Conservation (phyloP, 2,329 filamentous ascomycete species). For the Fusarium citri region DNA sequence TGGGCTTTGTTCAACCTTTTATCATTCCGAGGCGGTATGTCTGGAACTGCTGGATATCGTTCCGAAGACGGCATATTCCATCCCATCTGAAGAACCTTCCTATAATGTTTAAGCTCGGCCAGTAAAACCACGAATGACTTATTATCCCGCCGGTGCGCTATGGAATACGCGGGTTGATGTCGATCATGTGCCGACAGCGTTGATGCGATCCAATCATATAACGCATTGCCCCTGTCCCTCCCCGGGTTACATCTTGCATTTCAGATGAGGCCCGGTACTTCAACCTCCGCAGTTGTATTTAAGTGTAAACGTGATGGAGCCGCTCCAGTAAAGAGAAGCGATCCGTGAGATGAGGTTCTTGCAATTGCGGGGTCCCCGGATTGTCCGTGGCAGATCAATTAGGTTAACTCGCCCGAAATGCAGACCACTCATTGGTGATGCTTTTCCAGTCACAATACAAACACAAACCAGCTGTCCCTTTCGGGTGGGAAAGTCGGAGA, state of each 20-base stretch:
- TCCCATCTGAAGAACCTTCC: not conserved
- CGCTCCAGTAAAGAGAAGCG: slow-evolving; percentile 19
- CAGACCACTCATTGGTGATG: no score
- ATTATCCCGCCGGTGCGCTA: not conserved
- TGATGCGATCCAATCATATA: slow-evolving; percentile 30
- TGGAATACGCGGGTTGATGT: not conserved
- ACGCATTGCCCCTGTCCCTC: not conserved
- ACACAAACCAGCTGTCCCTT: no score
- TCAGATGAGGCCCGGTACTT: no score
- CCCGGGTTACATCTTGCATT: not conserved
- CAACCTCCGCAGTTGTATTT: slow-evolving; percentile 6
- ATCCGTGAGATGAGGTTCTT: no score
- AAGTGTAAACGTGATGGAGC: no score
- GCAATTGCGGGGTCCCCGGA: no score
- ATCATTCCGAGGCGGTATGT: not conserved
- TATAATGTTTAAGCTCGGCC: slow-evolving; percentile 1
- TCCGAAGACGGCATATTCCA: not conserved
- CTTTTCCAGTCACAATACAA: no score
- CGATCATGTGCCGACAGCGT: not conserved
- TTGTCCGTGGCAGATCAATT: no score
- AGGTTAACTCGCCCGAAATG: no score
- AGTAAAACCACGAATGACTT: not conserved
- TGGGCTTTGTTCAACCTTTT: not conserved
- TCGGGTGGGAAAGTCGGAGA: no score
- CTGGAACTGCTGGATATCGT: not conserved